Percentiles rank a stretch among this genome's conserved stretches.
Conservation (phyloP, 805 yeast genomes). For the Ogataea paradorogensis region DNA sequence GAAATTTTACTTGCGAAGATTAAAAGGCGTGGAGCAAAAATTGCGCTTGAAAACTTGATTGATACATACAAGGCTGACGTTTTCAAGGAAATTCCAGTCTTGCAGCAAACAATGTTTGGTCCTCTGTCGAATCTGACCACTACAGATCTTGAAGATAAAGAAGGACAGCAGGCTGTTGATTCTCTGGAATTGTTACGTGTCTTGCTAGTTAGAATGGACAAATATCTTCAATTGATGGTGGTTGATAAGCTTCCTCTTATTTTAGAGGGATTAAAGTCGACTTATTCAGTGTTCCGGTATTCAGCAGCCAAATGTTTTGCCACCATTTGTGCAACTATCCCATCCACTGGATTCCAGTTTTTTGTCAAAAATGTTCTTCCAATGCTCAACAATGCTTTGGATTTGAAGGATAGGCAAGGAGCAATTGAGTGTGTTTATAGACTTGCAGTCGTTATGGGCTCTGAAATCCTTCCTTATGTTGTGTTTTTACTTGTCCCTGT, state of each 20-base stretch:
- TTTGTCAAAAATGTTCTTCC: constrained; percentile 79
- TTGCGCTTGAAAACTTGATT: constrained; percentile 62
- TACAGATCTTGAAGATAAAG: constrained; percentile 36
- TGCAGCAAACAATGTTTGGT: constrained; percentile 61
- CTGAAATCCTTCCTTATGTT: constrained; percentile 86
- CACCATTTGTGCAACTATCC: constrained; percentile 64
- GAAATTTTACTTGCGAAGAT: constrained; percentile 71
- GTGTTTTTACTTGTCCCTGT: constrained; percentile 95
- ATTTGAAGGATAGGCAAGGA: constrained; percentile 78
- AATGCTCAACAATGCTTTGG: constrained; percentile 71
- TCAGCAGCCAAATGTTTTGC: constrained; percentile 90
- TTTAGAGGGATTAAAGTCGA: constrained; percentile 55
- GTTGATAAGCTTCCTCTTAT: constrained; percentile 52
- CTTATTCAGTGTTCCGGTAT: constrained; percentile 80
- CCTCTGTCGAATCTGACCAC: constrained; percentile 44
- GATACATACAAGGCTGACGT: constrained; percentile 49
- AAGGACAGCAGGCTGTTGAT: constrained; percentile 83
- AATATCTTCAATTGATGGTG: constrained; percentile 47
- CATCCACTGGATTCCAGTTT: constrained; percentile 70
- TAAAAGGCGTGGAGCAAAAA: constrained; percentile 81
- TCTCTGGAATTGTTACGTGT: constrained; percentile 80
- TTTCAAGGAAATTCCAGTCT: constrained; percentile 63
- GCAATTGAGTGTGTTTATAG: constrained; percentile 90
- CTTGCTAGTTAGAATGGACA: constrained; percentile 58
- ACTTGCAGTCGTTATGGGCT: constrained; percentile 79